Conservation (phyloP, 495 filamentous ascomycete species). For the Rostrohypoxylon terebratum region DNA sequence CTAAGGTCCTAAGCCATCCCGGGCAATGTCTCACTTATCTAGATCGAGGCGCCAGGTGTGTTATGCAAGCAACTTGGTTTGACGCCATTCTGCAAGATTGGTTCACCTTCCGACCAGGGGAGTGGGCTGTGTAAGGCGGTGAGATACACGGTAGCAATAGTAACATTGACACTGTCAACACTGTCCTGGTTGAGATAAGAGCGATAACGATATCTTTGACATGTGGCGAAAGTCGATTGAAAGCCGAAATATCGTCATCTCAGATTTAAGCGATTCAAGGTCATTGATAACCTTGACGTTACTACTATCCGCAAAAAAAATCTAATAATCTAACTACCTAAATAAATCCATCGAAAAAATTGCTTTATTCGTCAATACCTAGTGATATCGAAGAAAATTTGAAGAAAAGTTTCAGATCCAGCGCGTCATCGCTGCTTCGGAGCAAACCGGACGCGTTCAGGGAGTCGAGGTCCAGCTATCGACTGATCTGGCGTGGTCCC, state of each 20-base stretch:
- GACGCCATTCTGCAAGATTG: conserved; percentile 3
- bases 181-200: conserved; percentile 18
- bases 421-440: conserved; percentile 29
- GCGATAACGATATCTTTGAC: conserved; percentile 8
- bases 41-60: background rate
- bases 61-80: conserved; percentile 4
- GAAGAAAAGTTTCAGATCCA: background rate
- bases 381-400: conserved; percentile 10
- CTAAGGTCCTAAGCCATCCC: too few relatives aligned
- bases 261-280: background rate
- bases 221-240: conserved; percentile 26
- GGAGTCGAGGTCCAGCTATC: conserved; percentile 27
- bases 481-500: conserved; percentile 43
- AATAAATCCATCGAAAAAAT: background rate
- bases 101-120: conserved; percentile 1
- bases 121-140: background rate
- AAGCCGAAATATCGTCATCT: background rate
- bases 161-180: conserved; percentile 10
- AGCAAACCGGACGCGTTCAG: conserved; percentile 34
- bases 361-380: background rate
- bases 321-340: background rate
- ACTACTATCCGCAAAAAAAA: background rate
- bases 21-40: background rate
- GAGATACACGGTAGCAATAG: conserved; percentile 17
- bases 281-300: background rate